Base-by-base conservation (phyloP, 1,284 basidiomycete genomes). In the Ganoderma meredithae region DNA sequence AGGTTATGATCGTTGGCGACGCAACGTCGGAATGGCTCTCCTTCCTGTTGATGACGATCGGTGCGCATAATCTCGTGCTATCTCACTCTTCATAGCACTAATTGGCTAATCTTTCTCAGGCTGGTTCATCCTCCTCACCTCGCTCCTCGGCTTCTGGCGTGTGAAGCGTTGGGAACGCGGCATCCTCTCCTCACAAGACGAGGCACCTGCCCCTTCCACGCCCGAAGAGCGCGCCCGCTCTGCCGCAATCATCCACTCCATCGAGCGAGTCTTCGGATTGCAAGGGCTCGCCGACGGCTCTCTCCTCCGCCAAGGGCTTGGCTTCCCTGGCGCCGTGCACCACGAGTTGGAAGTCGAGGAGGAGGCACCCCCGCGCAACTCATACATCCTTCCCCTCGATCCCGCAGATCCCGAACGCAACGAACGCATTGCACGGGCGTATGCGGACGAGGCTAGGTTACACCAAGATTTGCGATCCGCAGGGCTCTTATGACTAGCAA, bases 11-110 rank as follows among this genome's bases (percentile, higher is more conserved):
- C 56, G 64, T 74, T 25, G 75, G 74, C 27, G 88, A 89, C 69
- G 85, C 88, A 22, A 90, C 90, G 0, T 86, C 89, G 1, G 95
- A 98, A 77, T 98, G 95, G 94, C 83, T 98, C 56, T 93, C 94
- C 13, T 98, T 98, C 83, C 89, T 97, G 81, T 83, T 98, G 72
- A 98, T 98, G 96, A 95, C 92, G 41, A 82, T 96, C 60, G 94
- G 92, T 90, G 73, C 60, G 87, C 81, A 22, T 31, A 13, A n/a
- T 31, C 12, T 44, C 25, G 40, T 36, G 31, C 69, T 39, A 9
- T 60, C 58, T 41, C 31, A 27, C 22, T 13, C n/a, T 10, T 22
- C 22, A 39, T 52, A 47, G 33, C 2, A 22, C 40, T 62, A 31
- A 62, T 25, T 8, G 25, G 17, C 19, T 13, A 9, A 25, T 15